Conservation (phyloP, 345 rosid species). For the Leavenworthia alabamica region DNA sequence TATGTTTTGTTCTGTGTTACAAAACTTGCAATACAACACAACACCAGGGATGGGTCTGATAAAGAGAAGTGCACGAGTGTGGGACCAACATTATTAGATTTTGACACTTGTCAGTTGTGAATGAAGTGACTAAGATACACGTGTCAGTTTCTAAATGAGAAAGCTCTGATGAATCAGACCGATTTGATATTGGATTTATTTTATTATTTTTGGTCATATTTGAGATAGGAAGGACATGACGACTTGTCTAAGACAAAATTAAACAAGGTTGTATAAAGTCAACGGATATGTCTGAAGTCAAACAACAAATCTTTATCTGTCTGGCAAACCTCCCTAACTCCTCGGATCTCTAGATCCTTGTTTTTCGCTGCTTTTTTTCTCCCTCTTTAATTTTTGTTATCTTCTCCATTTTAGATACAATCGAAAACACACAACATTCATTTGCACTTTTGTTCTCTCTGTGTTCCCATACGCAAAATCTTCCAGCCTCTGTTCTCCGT, state of each 20-base stretch:
- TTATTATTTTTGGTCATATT: background rate
- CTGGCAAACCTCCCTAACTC: conserved; percentile 3
- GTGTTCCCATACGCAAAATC: conserved; percentile 23
- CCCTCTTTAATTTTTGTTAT: no score
- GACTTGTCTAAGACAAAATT: background rate
- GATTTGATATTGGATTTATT: background rate
- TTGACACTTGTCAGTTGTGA: background rate
- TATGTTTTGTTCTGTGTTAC: background rate
- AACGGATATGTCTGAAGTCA: conserved; percentile 7
- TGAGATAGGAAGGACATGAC: background rate
- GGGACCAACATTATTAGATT: background rate
- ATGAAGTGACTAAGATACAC: conserved; percentile 11
- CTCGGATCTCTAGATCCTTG: conserved; percentile 21
- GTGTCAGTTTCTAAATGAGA: conserved; percentile 11
- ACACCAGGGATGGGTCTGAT: background rate
- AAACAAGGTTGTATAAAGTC: conserved; percentile 14
- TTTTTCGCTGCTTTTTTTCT: background rate
- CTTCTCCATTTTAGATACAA: no score
- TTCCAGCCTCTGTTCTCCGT: conserved; percentile 24
- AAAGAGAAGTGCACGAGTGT: background rate
- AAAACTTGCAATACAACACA: background rate
- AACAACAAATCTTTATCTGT: conserved; percentile 1
- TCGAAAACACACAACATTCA: background rate
- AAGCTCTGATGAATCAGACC: background rate
- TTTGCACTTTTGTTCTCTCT: background rate